Evolutionary conservation across 352 stramenopile genomes (phyloP).

Genomic region (Blastocystis sp.): DNA sequence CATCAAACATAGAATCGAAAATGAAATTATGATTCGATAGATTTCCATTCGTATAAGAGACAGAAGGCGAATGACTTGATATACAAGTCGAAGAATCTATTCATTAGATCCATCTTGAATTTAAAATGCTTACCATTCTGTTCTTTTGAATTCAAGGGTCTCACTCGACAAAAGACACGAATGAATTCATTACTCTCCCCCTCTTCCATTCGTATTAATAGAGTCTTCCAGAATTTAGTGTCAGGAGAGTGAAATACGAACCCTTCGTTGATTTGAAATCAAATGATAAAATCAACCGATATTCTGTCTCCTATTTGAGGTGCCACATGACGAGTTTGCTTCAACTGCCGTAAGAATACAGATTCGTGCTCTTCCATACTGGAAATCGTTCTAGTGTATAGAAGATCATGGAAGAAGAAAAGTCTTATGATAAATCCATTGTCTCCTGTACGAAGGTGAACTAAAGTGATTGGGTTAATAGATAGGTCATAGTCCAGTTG

Average conservation of each 20-base stretch:
- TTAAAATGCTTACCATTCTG: neutral
- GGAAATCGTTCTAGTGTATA: neutral
- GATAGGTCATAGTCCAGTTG: neutral
- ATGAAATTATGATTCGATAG: constrained; percentile 17
- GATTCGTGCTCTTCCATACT: too few species aligned
- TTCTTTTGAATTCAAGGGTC: constrained; percentile 12
- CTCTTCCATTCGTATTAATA: neutral
- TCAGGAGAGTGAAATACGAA: neutral
- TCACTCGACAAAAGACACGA: constrained; percentile 53
- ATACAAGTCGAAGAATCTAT: constrained; percentile 30
- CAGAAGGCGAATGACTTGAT: neutral
- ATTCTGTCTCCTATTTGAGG: neutral
- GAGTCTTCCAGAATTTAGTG: neutral
- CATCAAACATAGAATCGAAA: constrained; percentile 53
- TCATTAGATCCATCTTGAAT: neutral
- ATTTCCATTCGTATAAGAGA: constrained; percentile 22
- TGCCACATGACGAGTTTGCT: too few species aligned
- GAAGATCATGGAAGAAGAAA: neutral
- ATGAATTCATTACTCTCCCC: constrained; percentile 46
- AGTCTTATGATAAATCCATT: neutral
- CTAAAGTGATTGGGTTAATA: neutral
- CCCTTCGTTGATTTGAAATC: neutral
- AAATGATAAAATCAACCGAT: neutral
- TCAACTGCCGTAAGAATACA: too few species aligned
- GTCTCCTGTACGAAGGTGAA: neutral